These are phyloP conservation scores for Cutaneotrichosporon sp. DNA, from an alignment of 1,284 basidiomycete genomes.

Conservation along the genomic window DNA sequence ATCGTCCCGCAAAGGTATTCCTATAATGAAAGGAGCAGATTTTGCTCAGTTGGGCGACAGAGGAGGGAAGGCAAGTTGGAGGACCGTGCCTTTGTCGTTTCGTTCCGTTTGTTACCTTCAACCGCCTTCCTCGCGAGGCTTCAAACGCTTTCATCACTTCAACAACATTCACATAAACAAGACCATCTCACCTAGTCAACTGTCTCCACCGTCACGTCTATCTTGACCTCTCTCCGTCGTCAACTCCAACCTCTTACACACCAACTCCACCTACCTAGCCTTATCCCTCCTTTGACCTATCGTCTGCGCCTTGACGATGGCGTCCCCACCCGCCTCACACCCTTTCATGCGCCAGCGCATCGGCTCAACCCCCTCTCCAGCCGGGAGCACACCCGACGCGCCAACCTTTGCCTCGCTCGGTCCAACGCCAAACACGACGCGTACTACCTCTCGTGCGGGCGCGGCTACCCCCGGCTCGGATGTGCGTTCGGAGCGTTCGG, in stretches of 20 bases:
- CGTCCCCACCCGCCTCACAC: conserved; percentile 23
- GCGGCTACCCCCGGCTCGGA: conserved; percentile 3
- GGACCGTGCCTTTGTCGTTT: no score
- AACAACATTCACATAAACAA: no score
- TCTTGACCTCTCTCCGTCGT: no score
- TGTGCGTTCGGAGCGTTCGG: conserved; percentile 4
- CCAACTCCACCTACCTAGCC: neutral
- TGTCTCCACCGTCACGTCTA: no score
- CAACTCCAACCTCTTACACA: neutral
- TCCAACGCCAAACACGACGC: neutral
- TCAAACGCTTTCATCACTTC: no score
- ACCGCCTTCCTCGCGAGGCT: no score
- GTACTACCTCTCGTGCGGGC: neutral
- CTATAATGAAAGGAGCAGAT: no score
- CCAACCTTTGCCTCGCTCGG: conserved; percentile 1
- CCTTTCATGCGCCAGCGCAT: conserved; percentile 25
- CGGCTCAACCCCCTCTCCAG: conserved; percentile 6
- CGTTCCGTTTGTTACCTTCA: no score
- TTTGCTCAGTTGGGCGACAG: no score
- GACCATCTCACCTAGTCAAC: no score
- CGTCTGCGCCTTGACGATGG: conserved; percentile 1
- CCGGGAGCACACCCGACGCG: neutral
- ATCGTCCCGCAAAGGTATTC: no score
- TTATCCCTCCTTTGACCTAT: neutral
- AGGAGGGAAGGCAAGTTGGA: no score